A percentile compares a stretch with the other conserved stretches of the same genome.
These are phyloP conservation scores for Eutrema japonicum DNA, from an alignment of 345 rosid species.

Conservation along the genomic window DNA sequence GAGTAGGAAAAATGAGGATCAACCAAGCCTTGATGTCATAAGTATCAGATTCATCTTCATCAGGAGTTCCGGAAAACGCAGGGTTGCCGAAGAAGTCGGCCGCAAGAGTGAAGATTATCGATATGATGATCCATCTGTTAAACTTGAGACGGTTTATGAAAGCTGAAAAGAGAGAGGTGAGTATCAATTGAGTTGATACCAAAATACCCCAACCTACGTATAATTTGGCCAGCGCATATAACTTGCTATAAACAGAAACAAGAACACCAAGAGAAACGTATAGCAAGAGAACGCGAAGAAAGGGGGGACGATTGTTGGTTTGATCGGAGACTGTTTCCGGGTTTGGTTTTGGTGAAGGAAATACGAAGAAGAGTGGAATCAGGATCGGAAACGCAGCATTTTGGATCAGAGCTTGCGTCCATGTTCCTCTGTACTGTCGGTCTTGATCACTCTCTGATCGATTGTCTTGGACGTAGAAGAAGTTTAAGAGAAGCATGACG, in stretches of 20 bases:
- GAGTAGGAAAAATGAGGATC: slow-evolving; percentile 36
- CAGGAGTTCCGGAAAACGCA: slow-evolving; percentile 38
- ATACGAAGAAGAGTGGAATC: slow-evolving; percentile 40
- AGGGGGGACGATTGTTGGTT: slow-evolving; percentile 18
- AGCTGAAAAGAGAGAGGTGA: slow-evolving; percentile 53
- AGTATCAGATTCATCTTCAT: slow-evolving; percentile 36
- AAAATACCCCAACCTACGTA: slow-evolving; percentile 50
- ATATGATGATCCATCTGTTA: slow-evolving; percentile 51
- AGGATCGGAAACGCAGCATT: slow-evolving; percentile 42
- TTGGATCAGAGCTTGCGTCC: slow-evolving; percentile 44
- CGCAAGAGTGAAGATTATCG: slow-evolving; percentile 41
- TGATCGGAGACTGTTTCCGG: neutral
- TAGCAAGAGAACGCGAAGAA: slow-evolving; percentile 33
- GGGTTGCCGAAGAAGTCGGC: slow-evolving; percentile 25
- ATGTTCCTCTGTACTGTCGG: slow-evolving; percentile 42
- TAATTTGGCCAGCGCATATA: slow-evolving; percentile 39
- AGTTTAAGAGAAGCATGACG: slow-evolving; percentile 40
- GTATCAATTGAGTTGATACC: slow-evolving; percentile 54
- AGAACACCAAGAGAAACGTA: slow-evolving; percentile 49
- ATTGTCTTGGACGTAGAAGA: slow-evolving; percentile 39
- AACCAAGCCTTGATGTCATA: slow-evolving; percentile 40
- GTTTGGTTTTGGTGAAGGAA: slow-evolving; percentile 30
- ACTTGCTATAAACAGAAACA: slow-evolving; percentile 42
- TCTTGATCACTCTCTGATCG: slow-evolving; percentile 33
- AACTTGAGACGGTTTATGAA: slow-evolving; percentile 54